A percentile compares a stretch with the other conserved stretches of the same genome.
phyloP scores from a whole-genome alignment of 192 early-diverging fungal species.

The Umbelopsis ramanniana region DNA sequence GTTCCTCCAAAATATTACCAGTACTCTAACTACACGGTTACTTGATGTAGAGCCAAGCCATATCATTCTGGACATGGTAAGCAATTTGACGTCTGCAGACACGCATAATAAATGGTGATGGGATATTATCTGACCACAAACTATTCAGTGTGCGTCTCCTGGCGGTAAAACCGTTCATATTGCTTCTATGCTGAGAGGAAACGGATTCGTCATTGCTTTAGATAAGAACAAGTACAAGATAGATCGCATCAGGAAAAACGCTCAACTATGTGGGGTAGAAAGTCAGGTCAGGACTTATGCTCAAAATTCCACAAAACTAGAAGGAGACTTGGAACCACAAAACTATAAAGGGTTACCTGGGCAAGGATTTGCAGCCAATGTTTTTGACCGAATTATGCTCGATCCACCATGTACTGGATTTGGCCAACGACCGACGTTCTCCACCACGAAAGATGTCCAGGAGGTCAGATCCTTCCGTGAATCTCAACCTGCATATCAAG shows the following conservation, averaged over 20 bases:
- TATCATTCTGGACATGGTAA: constrained; percentile 4
- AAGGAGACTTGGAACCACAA: not conserved
- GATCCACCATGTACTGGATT: constrained; percentile 28
- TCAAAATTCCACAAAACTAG: not conserved
- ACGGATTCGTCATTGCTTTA: constrained; percentile 10
- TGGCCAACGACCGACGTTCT: not conserved
- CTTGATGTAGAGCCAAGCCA: not conserved
- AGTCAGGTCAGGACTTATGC: not conserved
- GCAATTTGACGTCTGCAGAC: not conserved
- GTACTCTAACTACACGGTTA: constrained; percentile 12
- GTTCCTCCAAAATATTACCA: constrained; percentile 27
- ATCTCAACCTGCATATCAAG: constrained; percentile 24
- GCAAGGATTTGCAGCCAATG: not conserved
- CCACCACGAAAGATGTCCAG: not conserved
- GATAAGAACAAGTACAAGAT: constrained; percentile 26
- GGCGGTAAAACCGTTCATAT: constrained; percentile 30
- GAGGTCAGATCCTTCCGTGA: not conserved
- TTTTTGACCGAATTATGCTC: constrained; percentile 24
- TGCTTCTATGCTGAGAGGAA: constrained; percentile 9
- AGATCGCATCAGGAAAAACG: constrained; percentile 16
- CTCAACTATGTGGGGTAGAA: constrained; percentile 8
- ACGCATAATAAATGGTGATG: not conserved
- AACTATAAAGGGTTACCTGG: constrained; percentile 19
- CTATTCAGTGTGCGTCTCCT: constrained; percentile 24
- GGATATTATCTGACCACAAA: too few relatives aligned